Evolutionary conservation across 805 yeast species (phyloP).

Genomic region (Metschnikowia similis): DNA sequence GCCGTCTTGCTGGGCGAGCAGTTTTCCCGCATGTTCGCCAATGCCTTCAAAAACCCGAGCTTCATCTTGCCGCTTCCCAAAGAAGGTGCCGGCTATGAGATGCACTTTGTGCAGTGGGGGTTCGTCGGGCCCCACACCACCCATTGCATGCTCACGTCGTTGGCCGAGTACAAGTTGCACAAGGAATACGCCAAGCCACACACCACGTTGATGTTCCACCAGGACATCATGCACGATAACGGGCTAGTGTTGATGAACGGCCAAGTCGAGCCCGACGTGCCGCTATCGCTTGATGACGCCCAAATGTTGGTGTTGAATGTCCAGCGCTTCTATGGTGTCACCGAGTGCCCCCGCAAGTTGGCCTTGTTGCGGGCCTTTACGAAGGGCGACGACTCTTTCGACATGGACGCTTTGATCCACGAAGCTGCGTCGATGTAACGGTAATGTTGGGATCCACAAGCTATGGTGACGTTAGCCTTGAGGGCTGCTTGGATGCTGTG

Average conservation of each 20-base stretch:
- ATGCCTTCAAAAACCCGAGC: conserved; percentile 70
- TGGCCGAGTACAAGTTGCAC: conserved; percentile 88
- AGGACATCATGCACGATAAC: conserved; percentile 60
- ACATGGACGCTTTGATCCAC: conserved; percentile 60
- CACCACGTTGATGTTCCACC: conserved; percentile 83
- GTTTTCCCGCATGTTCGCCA: conserved; percentile 58
- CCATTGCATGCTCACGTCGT: conserved; percentile 85
- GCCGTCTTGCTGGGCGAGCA: conserved; percentile 58
- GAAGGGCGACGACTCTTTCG: conserved; percentile 60
- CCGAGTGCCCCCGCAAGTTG: conserved; percentile 44
- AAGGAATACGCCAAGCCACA: conserved; percentile 93
- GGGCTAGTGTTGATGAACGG: conserved; percentile 83
- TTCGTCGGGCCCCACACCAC: conserved; percentile 79
- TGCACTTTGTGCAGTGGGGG: conserved; percentile 92
- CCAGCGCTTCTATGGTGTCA: conserved; percentile 81
- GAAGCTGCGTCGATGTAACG: conserved; percentile 61
- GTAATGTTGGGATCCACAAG: not conserved
- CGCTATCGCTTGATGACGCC: conserved; percentile 68
- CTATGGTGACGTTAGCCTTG: too few relatives aligned
- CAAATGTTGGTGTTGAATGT: conserved; percentile 70
- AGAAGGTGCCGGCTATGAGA: conserved; percentile 55
- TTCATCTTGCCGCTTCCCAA: conserved; percentile 91
- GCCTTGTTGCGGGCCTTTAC: conserved; percentile 66
- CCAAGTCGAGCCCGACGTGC: conserved; percentile 64
- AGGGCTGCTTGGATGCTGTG: too few relatives aligned